A percentile compares a stretch with the other conserved stretches of the same genome.
Evolutionary conservation across 306 rosid species (phyloP).

Genomic region (Elaeagnus macrophylla): DNA sequence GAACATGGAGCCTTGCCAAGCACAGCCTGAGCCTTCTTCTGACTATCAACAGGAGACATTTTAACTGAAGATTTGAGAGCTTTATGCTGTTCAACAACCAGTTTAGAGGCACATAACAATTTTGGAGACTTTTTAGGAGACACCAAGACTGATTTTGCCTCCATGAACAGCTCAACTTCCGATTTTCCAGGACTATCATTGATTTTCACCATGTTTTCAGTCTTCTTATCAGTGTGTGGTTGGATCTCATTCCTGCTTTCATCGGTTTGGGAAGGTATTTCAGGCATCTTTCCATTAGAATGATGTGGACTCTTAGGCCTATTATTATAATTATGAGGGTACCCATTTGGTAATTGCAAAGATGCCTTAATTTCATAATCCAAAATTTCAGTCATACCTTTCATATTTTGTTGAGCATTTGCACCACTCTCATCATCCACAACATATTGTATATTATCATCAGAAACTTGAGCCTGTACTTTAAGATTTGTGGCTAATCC

Average conservation of each 20-base stretch:
- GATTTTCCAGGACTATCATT: slow-evolving; percentile 40
- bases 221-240: slow-evolving; percentile 26
- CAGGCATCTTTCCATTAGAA: slow-evolving; percentile 27
- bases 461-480: slow-evolving; percentile 36
- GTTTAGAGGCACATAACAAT: slow-evolving; percentile 26
- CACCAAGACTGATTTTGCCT: slow-evolving; percentile 33
- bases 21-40: slow-evolving; percentile 41
- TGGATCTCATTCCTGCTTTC: slow-evolving; percentile 14
- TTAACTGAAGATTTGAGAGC: slow-evolving; percentile 38
- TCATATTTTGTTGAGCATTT: slow-evolving; percentile 28
- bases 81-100: slow-evolving; percentile 38
- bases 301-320: slow-evolving; percentile 1
- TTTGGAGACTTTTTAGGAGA: slow-evolving; percentile 68
- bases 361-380: slow-evolving; percentile 39
- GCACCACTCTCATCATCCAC: slow-evolving; percentile 27
- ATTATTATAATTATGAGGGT: slow-evolving; percentile 12
- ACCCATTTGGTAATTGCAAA: slow-evolving; percentile 28
- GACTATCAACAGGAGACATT: slow-evolving; percentile 35
- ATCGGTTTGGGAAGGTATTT: slow-evolving; percentile 18
- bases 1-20: slow-evolving; percentile 34
- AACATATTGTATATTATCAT: slow-evolving; percentile 34
- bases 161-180: slow-evolving; percentile 41
- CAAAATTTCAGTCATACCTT: slow-evolving; percentile 33
- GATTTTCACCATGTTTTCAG: slow-evolving; percentile 27
- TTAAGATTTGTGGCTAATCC: slow-evolving; percentile 52